Evolutionary conservation across 306 rosid genomes (phyloP), one percentile per base, ranked within the genome.

Genomic region (Betula pendula): DNA sequence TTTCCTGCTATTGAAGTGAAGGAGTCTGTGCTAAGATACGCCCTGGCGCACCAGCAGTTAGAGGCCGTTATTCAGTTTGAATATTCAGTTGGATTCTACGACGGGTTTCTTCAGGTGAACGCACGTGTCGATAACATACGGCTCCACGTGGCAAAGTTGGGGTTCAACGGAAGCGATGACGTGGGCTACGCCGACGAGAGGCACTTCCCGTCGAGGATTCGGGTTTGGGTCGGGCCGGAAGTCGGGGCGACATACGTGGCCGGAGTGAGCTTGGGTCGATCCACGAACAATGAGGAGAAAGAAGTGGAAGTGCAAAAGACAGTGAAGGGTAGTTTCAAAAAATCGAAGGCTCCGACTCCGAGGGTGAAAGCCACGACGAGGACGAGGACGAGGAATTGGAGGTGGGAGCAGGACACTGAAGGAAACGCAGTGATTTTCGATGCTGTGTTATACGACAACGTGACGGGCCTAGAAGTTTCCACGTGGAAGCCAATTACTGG

Each of bases 201-300:
- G 72, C 86, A 90, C 42, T 90, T 92, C 48, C 96, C 96, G 0
- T 90, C 97, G 0, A 70, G 98, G 33, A 82, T 85, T 25, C 85
- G 97, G 55, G 51, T 92, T 11, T 95, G 96, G 97, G 89, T 92
- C 0, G 96, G 97, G 25, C 98, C 97, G 0, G 97, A 95, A 62
- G 85, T 95, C 0, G 96, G 98, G 38, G 95, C 98, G 3, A 83
- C 78, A 2, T 94, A 94, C 15, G 94, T 90, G 38, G 85, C 51
- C 2, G 95, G 95, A 73, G 29, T 92, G 79, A 95, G 97, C 42
- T 62, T 92, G 85, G 95, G 97, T 0, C 89, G 95, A 42, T 92
- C 98, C 19, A 88, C 98, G 27, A 83, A 83, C 60, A 90, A 86
- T 10, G 82, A 16, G 0, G 97, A 92, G 84, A 81, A 76, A 2